Percentiles rank a stretch among this genome's conserved stretches.
Evolutionary conservation across 176 grass and related monocot species (phyloP).

Genomic region (Hordeum vulgare): MorexV3_pseudomolecules_assembly NC_058520.1:13800210-13800709

Average conservation of each 20-base stretch:
- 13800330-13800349: slow-evolving; percentile 18
- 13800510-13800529: neutral
- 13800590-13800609: slow-evolving; percentile 16
- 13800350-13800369: neutral
- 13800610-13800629: slow-evolving; percentile 9
- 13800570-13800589: neutral
- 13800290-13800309: slow-evolving; percentile 21
- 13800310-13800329: slow-evolving; percentile 18
- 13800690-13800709: neutral
- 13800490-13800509: neutral
- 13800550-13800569: neutral
- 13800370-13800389: neutral
- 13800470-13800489: neutral
- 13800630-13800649: neutral
- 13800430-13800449: neutral
- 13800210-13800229: slow-evolving; percentile 81
- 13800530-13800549: slow-evolving; percentile 17
- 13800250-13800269: slow-evolving; percentile 81
- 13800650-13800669: neutral
- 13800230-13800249: slow-evolving; percentile 84
- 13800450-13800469: neutral
- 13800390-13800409: neutral
- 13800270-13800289: slow-evolving; percentile 46
- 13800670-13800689: neutral
- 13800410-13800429: neutral